Evolutionary conservation across 1,284 basidiomycete species (phyloP).

Genomic region (Ustilago xerochloae): DNA sequence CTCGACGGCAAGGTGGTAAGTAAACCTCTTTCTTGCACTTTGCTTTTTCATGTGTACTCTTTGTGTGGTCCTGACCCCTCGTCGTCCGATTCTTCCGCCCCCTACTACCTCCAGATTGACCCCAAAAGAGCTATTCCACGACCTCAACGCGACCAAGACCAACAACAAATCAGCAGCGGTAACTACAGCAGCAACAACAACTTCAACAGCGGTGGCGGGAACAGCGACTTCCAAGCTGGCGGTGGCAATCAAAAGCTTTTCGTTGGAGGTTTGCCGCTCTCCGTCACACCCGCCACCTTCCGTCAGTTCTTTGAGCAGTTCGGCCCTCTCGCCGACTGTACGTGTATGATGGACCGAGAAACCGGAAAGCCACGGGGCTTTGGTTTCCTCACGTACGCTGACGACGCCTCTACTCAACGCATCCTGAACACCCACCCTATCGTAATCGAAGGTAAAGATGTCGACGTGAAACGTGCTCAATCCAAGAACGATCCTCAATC

Average conservation of each 20-base stretch:
- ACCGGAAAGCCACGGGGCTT: constrained; percentile 96
- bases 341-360: constrained; percentile 98
- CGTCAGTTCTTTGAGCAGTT: constrained; percentile 87
- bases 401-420: constrained; percentile 85
- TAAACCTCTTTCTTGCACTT: too few species aligned
- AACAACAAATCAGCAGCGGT: background rate
- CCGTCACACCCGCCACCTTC: constrained; percentile 92
- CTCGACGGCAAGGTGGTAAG: constrained; percentile 92
- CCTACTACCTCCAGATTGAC: constrained; percentile 82
- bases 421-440: constrained; percentile 64
- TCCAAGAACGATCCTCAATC: constrained; percentile 47
- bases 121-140: constrained; percentile 98
- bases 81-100: background rate
- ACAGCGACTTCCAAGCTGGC: background rate
- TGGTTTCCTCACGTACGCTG: constrained; percentile 92
- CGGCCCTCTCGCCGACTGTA: constrained; percentile 94
- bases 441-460: constrained; percentile 73
- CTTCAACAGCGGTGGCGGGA: constrained; percentile 5
- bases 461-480: constrained; percentile 81
- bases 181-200: background rate
- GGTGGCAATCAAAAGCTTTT: constrained; percentile 74
- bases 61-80: background rate
- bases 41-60: background rate
- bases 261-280: constrained; percentile 90
- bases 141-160: constrained; percentile 50